phyloP scores from a whole-genome alignment of 371 early-diverging fungal genomes.

The Batkoa obscura region DNA sequence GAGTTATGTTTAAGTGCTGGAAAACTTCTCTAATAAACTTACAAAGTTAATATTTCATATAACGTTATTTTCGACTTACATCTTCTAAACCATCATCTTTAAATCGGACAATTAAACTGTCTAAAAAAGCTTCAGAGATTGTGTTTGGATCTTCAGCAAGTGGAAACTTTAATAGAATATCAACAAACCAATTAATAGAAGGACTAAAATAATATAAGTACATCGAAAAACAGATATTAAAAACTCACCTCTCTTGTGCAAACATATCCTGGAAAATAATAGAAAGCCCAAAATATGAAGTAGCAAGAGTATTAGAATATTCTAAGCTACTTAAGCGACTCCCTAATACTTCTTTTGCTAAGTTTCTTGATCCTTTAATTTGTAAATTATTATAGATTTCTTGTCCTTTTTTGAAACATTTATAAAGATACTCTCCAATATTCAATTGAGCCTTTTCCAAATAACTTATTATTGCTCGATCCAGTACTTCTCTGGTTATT shows the following conservation, averaged over 20 bases:
- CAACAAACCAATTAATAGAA: not conserved
- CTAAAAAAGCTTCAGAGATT: constrained; percentile 26
- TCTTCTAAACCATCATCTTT: constrained; percentile 35
- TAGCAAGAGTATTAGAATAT: no score
- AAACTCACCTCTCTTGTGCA: constrained; percentile 5
- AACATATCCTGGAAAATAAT: not conserved
- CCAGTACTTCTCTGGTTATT: not conserved
- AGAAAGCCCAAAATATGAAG: not conserved
- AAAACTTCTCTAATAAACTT: not conserved
- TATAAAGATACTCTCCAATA: no score
- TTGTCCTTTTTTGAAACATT: no score
- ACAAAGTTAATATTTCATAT: not conserved
- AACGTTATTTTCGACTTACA: constrained; percentile 13
- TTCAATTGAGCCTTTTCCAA: not conserved
- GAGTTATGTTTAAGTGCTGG: not conserved
- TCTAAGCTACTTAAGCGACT: no score
- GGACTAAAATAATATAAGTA: constrained; percentile 14
- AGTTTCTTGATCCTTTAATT: no score
- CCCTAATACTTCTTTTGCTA: no score
- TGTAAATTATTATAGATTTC: no score
- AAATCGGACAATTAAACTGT: constrained; percentile 27
- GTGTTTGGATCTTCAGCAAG: constrained; percentile 23
- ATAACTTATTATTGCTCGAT: not conserved
- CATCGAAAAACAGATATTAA: constrained; percentile 16
- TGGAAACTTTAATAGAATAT: constrained; percentile 8